Conservation (phyloP, 140 eudicot genomes). For the Anethum foeniculum region DNA sequence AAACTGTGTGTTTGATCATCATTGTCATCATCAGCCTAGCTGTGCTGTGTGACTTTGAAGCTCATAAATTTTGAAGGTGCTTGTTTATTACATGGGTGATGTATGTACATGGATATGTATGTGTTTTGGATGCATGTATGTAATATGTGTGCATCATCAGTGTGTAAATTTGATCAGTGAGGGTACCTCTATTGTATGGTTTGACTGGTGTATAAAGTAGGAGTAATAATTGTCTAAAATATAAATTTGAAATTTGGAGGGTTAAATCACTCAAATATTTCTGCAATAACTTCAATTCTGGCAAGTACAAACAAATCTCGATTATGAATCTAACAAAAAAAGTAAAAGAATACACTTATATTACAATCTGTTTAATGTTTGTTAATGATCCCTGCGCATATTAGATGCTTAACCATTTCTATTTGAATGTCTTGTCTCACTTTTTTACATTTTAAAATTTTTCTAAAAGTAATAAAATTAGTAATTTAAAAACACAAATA, state of each 20-base stretch:
- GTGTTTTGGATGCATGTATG: neutral
- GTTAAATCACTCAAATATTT: too few species aligned
- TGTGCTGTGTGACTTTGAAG: neutral
- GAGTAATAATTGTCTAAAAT: neutral
- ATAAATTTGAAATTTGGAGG: too few species aligned
- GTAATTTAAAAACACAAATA: too few species aligned
- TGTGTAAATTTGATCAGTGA: neutral
- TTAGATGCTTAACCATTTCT: too few species aligned
- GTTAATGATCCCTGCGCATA: too few species aligned
- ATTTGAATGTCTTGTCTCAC: too few species aligned
- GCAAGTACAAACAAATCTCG: too few species aligned
- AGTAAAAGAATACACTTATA: too few species aligned
- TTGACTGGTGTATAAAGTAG: neutral
- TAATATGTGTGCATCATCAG: neutral
- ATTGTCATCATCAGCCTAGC: neutral
- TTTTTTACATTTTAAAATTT: too few species aligned
- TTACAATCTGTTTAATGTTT: too few species aligned
- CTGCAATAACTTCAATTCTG: neutral
- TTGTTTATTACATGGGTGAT: neutral
- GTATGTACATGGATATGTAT: neutral
- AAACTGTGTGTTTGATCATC: neutral
- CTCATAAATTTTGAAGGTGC: neutral
- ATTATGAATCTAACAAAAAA: too few species aligned
- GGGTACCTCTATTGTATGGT: neutral
- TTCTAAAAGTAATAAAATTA: too few species aligned